These are phyloP conservation scores for Taxillus chinensis DNA, from an alignment of 164 flowering plant genomes.

Conservation along the genomic window DNA sequence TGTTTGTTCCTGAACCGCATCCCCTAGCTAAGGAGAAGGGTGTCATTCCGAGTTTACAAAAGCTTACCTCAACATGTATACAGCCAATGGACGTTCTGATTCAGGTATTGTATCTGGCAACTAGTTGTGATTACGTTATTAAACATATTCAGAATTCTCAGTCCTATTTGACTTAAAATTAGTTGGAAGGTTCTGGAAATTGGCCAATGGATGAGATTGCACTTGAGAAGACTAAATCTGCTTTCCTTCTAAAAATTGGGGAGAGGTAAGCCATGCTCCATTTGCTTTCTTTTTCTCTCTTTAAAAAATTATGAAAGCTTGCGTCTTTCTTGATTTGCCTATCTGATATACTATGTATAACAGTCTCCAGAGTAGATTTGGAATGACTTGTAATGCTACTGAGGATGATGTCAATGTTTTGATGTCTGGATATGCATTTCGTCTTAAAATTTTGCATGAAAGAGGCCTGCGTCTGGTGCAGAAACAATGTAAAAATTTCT, in stretches of 20 bases:
- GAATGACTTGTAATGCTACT: slow-evolving; percentile 56
- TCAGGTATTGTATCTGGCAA: slow-evolving; percentile 38
- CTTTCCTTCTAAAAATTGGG: slow-evolving; percentile 80
- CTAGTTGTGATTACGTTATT: not conserved
- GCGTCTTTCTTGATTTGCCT: not conserved
- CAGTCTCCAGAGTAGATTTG: slow-evolving; percentile 66
- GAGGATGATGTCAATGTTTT: slow-evolving; percentile 76
- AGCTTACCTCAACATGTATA: slow-evolving; percentile 48
- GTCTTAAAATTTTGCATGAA: slow-evolving; percentile 82
- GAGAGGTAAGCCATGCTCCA: slow-evolving; percentile 49
- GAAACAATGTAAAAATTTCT: slow-evolving; percentile 34
- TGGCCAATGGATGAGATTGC: slow-evolving; percentile 87
- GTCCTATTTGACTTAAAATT: slow-evolving; percentile 6
- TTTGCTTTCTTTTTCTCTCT: not conserved
- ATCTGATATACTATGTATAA: slow-evolving; percentile 15
- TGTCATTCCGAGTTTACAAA: slow-evolving; percentile 18
- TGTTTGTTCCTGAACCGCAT: slow-evolving; percentile 85
- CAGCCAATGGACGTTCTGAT: slow-evolving; percentile 80
- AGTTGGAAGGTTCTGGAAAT: slow-evolving; percentile 98
- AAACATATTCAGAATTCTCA: not conserved
- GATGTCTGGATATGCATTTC: slow-evolving; percentile 84
- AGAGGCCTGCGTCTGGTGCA: slow-evolving; percentile 59
- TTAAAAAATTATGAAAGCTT: not conserved
- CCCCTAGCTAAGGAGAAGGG: slow-evolving; percentile 51
- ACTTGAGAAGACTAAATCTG: slow-evolving; percentile 79